Evolutionary conservation across 179 eudicot species (phyloP).

Genomic region (Carnegiea gigantea): DNA sequence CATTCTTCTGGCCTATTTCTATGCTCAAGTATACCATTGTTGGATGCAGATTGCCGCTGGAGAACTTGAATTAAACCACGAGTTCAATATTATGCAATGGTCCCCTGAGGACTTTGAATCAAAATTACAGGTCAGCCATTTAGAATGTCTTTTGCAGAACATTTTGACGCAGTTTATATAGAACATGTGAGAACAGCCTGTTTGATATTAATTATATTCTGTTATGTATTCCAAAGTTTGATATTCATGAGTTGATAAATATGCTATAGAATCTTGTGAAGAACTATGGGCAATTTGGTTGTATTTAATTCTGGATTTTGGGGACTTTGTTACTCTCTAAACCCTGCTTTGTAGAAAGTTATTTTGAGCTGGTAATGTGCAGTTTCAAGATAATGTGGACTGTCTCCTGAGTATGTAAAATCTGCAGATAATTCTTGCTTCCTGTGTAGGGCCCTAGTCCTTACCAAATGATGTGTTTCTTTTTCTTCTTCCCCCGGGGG

Average conservation of each 20-base stretch:
- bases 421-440: too few relatives aligned
- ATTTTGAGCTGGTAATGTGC: not conserved
- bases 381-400: not conserved
- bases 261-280: not conserved
- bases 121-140: slow-evolving; percentile 71
- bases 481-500: too few relatives aligned
- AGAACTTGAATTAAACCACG: slow-evolving; percentile 84
- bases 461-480: too few relatives aligned
- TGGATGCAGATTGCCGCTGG: slow-evolving; percentile 93
- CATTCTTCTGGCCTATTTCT: not conserved
- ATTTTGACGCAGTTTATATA: slow-evolving; percentile 5
- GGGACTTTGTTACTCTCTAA: not conserved
- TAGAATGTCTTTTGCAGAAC: slow-evolving; percentile 1
- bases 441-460: too few relatives aligned
- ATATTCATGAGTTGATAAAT: not conserved
- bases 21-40: slow-evolving; percentile 13
- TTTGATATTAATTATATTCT: not conserved
- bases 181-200: not conserved
- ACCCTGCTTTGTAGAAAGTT: not conserved
- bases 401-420: not conserved
- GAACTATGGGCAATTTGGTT: not conserved
- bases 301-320: not conserved
- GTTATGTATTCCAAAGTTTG: not conserved
- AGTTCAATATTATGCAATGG: slow-evolving; percentile 67
- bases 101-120: slow-evolving; percentile 94